Evolutionary conservation across 768 basidiomycete species (phyloP).

Genomic region (Suillus subalutaceus): DNA sequence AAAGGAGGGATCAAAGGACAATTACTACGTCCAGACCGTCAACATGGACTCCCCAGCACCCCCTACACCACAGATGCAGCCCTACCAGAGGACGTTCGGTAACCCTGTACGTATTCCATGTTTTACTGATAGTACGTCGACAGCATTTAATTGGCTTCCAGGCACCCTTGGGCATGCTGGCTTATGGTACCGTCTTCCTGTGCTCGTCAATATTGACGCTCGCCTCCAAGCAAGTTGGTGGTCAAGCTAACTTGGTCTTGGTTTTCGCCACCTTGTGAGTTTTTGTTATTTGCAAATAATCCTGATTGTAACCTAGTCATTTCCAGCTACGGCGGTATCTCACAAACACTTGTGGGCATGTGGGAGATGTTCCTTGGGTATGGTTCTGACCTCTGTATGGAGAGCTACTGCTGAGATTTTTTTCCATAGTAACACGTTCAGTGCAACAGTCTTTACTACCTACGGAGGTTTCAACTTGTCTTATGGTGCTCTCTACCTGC

Average conservation of each 20-base stretch:
- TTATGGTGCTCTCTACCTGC: slow-evolving; percentile 30
- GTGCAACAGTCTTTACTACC: slow-evolving; percentile 30
- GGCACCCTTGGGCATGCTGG: slow-evolving; percentile 33
- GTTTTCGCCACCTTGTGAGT: slow-evolving; percentile 33
- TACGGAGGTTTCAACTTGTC: slow-evolving; percentile 34
- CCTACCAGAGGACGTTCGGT: slow-evolving; percentile 29
- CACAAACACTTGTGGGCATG: slow-evolving; percentile 33
- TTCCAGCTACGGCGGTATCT: slow-evolving; percentile 33
- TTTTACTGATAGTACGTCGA: not conserved
- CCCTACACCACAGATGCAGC: slow-evolving; percentile 24
- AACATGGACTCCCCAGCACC: slow-evolving; percentile 20
- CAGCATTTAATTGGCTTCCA: slow-evolving; percentile 12
- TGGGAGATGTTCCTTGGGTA: slow-evolving; percentile 36
- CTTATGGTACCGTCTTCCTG: slow-evolving; percentile 32
- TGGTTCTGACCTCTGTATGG: slow-evolving; percentile 10
- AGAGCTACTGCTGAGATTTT: slow-evolving; percentile 12
- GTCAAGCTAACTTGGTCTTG: slow-evolving; percentile 25
- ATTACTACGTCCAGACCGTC: slow-evolving; percentile 32
- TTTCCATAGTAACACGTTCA: slow-evolving; percentile 28
- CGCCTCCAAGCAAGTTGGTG: slow-evolving; percentile 19
- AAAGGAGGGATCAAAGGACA: slow-evolving; percentile 24
- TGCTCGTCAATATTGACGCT: slow-evolving; percentile 33
- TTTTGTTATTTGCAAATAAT: not conserved
- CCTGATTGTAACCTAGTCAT: slow-evolving; percentile 1
- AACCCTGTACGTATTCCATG: slow-evolving; percentile 23